Conservation (phyloP, 108 stramenopile genomes). For the Epipyxis sp. region DNA sequence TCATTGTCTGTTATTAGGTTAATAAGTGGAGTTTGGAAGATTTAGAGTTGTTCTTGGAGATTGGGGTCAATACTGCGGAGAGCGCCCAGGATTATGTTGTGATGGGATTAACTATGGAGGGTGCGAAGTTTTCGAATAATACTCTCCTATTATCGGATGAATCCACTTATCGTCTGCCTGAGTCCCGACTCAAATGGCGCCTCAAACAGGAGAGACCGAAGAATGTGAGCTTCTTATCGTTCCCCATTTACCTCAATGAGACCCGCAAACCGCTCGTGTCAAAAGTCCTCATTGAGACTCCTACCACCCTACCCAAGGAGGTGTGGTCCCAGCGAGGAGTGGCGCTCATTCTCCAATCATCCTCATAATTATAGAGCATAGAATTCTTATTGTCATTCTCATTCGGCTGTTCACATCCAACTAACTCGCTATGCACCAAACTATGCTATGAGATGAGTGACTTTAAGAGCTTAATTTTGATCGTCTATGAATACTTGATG, state of each 20-base stretch:
- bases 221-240: not conserved
- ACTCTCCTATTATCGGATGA: not conserved
- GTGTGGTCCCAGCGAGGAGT: slow-evolving; percentile 16
- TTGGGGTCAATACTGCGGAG: not conserved
- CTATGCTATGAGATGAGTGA: too few species aligned
- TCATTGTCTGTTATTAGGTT: not conserved
- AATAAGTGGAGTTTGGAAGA: slow-evolving; percentile 25
- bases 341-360: slow-evolving; percentile 1
- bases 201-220: not conserved
- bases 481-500: too few species aligned
- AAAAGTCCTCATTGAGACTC: not conserved
- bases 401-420: too few species aligned
- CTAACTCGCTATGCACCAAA: too few species aligned
- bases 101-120: not conserved
- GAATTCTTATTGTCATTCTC: too few species aligned
- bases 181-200: not conserved
- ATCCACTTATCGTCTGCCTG: not conserved
- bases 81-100: not conserved
- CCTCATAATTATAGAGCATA: too few species aligned
- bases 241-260: not conserved
- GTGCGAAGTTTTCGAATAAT: not conserved
- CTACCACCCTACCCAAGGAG: not conserved
- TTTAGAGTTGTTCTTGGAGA: slow-evolving; percentile 27
- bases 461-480: too few species aligned
- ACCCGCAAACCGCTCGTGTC: not conserved